These are phyloP conservation scores for Obelidium mucronatum DNA, from an alignment of 192 early-diverging fungal species.

Conservation along the genomic window DNA sequence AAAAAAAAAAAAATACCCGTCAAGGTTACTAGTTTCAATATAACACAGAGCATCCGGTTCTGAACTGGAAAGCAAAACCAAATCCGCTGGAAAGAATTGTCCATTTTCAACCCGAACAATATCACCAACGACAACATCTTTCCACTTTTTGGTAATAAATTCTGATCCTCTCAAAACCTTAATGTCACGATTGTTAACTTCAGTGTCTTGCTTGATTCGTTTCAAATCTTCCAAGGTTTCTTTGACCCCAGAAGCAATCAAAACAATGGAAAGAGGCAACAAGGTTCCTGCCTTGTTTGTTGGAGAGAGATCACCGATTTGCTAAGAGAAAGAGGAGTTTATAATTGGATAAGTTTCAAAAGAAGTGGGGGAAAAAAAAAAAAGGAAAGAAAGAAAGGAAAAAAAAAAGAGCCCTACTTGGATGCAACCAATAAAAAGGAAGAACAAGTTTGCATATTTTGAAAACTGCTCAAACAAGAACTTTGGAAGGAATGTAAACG, in stretches of 20 bases:
- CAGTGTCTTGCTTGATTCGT: slow-evolving; percentile 55
- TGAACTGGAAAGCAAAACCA: slow-evolving; percentile 86
- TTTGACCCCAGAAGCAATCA: slow-evolving; percentile 90
- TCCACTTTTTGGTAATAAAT: slow-evolving; percentile 84
- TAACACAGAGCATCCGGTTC: slow-evolving; percentile 98
- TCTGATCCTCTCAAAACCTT: slow-evolving; percentile 49
- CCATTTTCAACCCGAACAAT: slow-evolving; percentile 89
- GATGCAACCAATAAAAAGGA: slow-evolving; percentile 95
- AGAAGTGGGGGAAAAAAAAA: too few relatives aligned
- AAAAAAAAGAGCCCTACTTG: slow-evolving; percentile 67
- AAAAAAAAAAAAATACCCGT: slow-evolving; percentile 68
- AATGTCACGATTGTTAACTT: slow-evolving; percentile 50
- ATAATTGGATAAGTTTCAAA: background rate
- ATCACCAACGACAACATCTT: slow-evolving; percentile 87
- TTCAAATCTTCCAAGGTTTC: slow-evolving; percentile 89
- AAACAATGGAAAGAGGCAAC: slow-evolving; percentile 82
- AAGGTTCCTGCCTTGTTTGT: slow-evolving; percentile 89
- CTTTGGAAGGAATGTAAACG: slow-evolving; percentile 91
- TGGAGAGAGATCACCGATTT: slow-evolving; percentile 94
- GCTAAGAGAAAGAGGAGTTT: slow-evolving; percentile 55
- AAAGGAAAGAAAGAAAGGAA: slow-evolving; percentile 12
- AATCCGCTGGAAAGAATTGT: slow-evolving; percentile 91
- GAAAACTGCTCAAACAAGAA: slow-evolving; percentile 98
- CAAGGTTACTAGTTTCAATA: slow-evolving; percentile 97
- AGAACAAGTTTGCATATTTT: slow-evolving; percentile 99